phyloP scores from a whole-genome alignment of 345 rosid genomes.

The Hibiscus mutabilis region DNA sequence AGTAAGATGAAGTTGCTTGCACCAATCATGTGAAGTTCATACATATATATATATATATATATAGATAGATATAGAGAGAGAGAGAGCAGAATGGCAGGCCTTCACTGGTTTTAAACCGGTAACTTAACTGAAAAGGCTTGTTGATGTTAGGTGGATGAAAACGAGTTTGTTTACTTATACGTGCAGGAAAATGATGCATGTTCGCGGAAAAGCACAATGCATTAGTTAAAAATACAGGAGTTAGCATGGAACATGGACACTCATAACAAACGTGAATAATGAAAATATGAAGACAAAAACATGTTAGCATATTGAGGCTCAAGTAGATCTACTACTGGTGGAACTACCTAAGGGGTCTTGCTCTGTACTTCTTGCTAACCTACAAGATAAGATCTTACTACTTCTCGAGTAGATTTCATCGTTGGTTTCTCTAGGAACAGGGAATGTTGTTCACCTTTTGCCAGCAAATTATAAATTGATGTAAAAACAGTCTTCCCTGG shows the following conservation, averaged over 20 bases:
- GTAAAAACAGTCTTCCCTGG: too few relatives aligned
- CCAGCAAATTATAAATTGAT: neutral
- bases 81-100: neutral
- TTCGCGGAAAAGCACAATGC: neutral
- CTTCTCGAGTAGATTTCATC: constrained; percentile 21
- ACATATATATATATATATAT: too few relatives aligned
- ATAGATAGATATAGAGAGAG: constrained; percentile 1
- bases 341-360: constrained; percentile 17
- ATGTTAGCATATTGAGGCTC: constrained; percentile 5
- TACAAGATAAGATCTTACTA: constrained; percentile 19
- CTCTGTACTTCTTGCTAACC: constrained; percentile 17
- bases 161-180: neutral
- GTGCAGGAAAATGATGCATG: neutral
- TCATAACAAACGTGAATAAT: neutral
- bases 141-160: neutral
- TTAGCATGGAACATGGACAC: neutral
- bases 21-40: neutral
- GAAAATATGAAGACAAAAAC: neutral
- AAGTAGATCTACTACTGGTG: constrained; percentile 36
- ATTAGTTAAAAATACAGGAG: neutral
- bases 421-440: constrained; percentile 13
- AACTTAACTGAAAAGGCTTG: neutral
- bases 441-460: constrained; percentile 18
- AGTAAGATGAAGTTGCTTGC: neutral
- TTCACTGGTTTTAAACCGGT: neutral